Conservation (phyloP, 2,329 filamentous ascomycete species). For the Curvularia verruculosa region DNA sequence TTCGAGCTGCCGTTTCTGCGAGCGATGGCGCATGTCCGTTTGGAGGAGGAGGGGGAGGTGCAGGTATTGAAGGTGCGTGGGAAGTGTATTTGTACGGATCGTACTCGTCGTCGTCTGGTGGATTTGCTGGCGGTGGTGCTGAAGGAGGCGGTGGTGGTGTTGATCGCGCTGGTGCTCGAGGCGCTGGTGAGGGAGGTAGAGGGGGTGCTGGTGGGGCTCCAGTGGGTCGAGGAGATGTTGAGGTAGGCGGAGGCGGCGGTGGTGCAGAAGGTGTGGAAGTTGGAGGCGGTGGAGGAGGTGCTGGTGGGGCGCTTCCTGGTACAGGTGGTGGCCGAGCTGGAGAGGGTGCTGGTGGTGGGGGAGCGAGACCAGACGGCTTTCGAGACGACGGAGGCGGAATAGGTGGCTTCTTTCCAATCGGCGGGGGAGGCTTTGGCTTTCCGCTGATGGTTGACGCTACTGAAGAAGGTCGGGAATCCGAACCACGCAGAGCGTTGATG, state of each 20-base stretch:
- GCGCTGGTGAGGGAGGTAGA: slow-evolving; percentile 24
- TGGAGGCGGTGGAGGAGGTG: slow-evolving; percentile 52
- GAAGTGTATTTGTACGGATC: slow-evolving; percentile 53
- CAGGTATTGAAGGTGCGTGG: slow-evolving; percentile 37
- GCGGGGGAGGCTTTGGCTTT: slow-evolving; percentile 74
- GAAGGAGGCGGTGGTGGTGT: slow-evolving; percentile 31
- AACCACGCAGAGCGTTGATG: slow-evolving; percentile 64
- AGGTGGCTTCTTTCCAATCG: slow-evolving; percentile 74
- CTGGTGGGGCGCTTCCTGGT: slow-evolving; percentile 49
- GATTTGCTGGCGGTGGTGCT: slow-evolving; percentile 9
- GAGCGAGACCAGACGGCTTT: slow-evolving; percentile 61
- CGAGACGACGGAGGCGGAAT: slow-evolving; percentile 63
- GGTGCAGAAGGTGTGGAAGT: slow-evolving; percentile 51
- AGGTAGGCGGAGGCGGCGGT: slow-evolving; percentile 48
- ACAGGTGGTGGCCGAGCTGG: slow-evolving; percentile 51
- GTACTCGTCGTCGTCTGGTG: slow-evolving; percentile 36
- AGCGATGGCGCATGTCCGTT: slow-evolving; percentile 56
- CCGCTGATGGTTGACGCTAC: slow-evolving; percentile 63
- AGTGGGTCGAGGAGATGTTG: slow-evolving; percentile 30
- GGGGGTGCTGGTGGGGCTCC: slow-evolving; percentile 28
- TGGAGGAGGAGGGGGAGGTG: slow-evolving; percentile 60
- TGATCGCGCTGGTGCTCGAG: slow-evolving; percentile 30
- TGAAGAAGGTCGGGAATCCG: slow-evolving; percentile 63
- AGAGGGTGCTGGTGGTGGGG: slow-evolving; percentile 49
- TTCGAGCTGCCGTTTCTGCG: slow-evolving; percentile 64